Evolutionary conservation across 192 early-diverging fungal genomes (phyloP).

Genomic region (Irineochytrium annulatum): DNA sequence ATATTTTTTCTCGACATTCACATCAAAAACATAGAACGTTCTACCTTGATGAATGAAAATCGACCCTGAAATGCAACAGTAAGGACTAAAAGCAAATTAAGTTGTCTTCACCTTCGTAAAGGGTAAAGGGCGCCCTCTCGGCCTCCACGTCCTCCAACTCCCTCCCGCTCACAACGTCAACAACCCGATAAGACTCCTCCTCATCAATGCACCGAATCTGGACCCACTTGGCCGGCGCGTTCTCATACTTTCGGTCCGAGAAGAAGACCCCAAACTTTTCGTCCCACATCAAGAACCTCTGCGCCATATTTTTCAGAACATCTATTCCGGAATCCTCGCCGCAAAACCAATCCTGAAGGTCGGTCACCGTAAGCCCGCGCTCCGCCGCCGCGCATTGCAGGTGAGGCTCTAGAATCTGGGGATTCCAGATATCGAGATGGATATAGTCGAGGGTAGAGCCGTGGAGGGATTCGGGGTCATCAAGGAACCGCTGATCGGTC

Average conservation of each 20-base stretch:
- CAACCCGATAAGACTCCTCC: conserved; percentile 45
- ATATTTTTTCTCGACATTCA: conserved; percentile 38
- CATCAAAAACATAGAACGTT: conserved; percentile 50
- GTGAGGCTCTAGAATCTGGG: conserved; percentile 49
- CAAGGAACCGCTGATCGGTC: conserved; percentile 54
- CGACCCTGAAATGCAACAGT: conserved; percentile 33
- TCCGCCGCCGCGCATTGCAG: conserved; percentile 75
- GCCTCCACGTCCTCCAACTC: conserved; percentile 52
- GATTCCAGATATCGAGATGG: conserved; percentile 33
- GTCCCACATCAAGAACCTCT: conserved; percentile 7
- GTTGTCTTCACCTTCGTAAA: conserved; percentile 67
- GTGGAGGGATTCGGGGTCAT: conserved; percentile 48
- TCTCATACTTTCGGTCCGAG: conserved; percentile 38
- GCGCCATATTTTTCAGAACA: not conserved
- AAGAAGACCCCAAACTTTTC: conserved; percentile 33
- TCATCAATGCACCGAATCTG: conserved; percentile 41
- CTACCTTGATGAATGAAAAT: conserved; percentile 59
- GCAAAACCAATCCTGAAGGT: conserved; percentile 3
- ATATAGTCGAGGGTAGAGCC: conserved; percentile 25
- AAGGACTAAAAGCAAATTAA: conserved; percentile 5
- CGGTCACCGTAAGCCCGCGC: conserved; percentile 19
- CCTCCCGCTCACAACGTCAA: conserved; percentile 40
- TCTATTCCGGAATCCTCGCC: not conserved
- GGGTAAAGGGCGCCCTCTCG: conserved; percentile 45
- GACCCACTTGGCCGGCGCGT: conserved; percentile 40